Evolutionary conservation across 2,329 filamentous ascomycete species (phyloP).

Genomic region (Microcyclosporella mali): DNA sequence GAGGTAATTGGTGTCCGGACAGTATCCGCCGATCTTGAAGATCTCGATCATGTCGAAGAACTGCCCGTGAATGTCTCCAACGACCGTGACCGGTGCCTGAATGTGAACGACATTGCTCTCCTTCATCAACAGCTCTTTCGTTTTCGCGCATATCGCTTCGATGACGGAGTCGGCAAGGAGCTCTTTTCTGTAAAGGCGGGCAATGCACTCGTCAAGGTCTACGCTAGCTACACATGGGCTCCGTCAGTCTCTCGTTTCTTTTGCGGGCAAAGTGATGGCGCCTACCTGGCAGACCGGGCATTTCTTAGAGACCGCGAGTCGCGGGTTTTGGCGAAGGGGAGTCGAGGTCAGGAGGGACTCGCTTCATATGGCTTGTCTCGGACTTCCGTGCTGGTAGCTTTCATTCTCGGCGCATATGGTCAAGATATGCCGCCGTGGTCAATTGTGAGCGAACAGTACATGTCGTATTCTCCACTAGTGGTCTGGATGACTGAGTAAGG

Average conservation of each 20-base stretch:
- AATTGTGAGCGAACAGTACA: too few species aligned
- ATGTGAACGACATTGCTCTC: conserved; percentile 99
- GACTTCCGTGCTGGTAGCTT: conserved; percentile 9
- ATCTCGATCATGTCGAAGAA: conserved; percentile 99
- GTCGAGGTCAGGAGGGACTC: conserved; percentile 12
- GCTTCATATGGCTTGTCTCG: conserved; percentile 16
- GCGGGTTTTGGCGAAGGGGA: conserved; percentile 6
- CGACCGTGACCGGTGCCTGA: conserved; percentile 87
- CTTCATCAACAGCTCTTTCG: conserved; percentile 97
- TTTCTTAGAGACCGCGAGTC: conserved; percentile 22
- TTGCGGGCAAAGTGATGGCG: conserved; percentile 1
- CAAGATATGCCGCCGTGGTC: too few species aligned
- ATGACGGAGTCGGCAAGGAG: conserved; percentile 95
- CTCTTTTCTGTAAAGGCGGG: conserved; percentile 93
- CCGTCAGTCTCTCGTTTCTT: conserved; percentile 10
- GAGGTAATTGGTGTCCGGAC: conserved; percentile 95
- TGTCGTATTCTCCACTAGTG: too few species aligned
- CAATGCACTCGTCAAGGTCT: conserved; percentile 97
- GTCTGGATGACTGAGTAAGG: too few species aligned
- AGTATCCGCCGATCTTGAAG: conserved; percentile 95
- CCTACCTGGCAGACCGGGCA: conserved; percentile 49
- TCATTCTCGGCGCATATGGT: conserved; percentile 15
- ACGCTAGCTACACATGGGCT: conserved; percentile 68
- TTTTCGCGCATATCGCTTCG: conserved; percentile 98
- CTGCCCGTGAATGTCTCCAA: conserved; percentile 97